Base-by-base conservation (phyloP, 352 stramenopile species). In the Phytophthora cactorum region DNA sequence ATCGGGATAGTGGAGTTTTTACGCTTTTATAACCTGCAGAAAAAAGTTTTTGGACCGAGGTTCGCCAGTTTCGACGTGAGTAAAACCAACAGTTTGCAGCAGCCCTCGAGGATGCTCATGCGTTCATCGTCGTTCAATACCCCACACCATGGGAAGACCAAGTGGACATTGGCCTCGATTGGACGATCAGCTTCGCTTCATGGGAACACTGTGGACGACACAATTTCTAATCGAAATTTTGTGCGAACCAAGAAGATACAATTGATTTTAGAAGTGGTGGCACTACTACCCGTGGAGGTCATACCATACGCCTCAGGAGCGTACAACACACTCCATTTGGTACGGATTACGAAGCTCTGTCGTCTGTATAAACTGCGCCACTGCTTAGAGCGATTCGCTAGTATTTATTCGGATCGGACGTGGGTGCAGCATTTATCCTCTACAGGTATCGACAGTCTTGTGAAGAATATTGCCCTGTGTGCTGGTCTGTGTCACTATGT, bases 291-390 rank as follows among this genome's bases (percentile, higher is more conserved):
- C 0, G 41, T 90, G 5, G 86, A 93, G 34, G 3, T 92, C 1
- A 54, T 92, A 4, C 72, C 59, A 5, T 68, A 86, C 17, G 63
- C 66, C 6, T 66, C 69, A 1, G 49, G 64, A 1, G 57, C 74
- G 31, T 84, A 75, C 56, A 93, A 93, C 43, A 39, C 72, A 6
- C 59, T 93, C 0, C 86, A 95, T 47, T 25, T 93, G 4, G 68
- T 84, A 15, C 81, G 86, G 0, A 22, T 91, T 17, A 76, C 73
- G 2, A 95, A 95, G 50, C 51, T 95, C 0, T 81, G 79, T 11
- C 82, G 83, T 0, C n/a, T 86, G 14, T 83, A 87, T 49, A 74
- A 80, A 15, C 32, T 92, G 11, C 46, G 27, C 1, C 51, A 65
- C 0, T 83, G 72, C n/a, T 31, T 92, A 2, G 62, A 69, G 12